These are phyloP conservation scores for Coprinopsis sp. DNA, from an alignment of 768 basidiomycete species.

Conservation along the genomic window DNA sequence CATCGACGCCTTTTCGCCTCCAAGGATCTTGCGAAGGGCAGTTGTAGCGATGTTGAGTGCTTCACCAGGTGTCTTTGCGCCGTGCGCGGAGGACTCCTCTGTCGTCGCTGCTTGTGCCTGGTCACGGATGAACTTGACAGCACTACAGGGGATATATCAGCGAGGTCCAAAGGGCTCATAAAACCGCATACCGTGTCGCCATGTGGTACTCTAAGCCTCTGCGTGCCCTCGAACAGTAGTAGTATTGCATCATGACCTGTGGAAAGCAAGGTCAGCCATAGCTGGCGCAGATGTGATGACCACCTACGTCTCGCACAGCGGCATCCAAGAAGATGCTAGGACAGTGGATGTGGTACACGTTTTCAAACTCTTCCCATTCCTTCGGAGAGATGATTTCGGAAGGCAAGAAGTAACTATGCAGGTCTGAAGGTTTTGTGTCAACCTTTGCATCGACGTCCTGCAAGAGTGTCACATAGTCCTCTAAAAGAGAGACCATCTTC, in stretches of 20 bases:
- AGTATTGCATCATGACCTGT: slow-evolving; percentile 85
- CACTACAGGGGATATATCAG: slow-evolving; percentile 33
- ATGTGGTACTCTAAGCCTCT: slow-evolving; percentile 84
- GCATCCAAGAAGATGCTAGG: slow-evolving; percentile 78
- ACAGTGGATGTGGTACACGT: slow-evolving; percentile 87
- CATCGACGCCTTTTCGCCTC: slow-evolving; percentile 49
- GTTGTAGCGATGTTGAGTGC: slow-evolving; percentile 58
- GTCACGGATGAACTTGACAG: slow-evolving; percentile 84
- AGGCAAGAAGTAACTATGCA: slow-evolving; percentile 58
- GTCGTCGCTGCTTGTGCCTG: slow-evolving; percentile 55
- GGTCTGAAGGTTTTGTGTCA: slow-evolving; percentile 16
- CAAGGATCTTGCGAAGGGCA: slow-evolving; percentile 61
- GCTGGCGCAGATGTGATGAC: background rate
- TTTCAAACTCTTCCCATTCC: slow-evolving; percentile 80
- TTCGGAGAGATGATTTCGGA: slow-evolving; percentile 60
- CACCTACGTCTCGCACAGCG: slow-evolving; percentile 70
- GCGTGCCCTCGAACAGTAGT: slow-evolving; percentile 72
- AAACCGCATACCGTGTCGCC: slow-evolving; percentile 62
- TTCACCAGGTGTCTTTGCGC: slow-evolving; percentile 23
- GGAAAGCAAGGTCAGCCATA: slow-evolving; percentile 13
- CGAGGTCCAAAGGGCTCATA: slow-evolving; percentile 1
- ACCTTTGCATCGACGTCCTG: slow-evolving; percentile 43
- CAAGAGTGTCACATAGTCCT: slow-evolving; percentile 57
- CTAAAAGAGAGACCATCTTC: slow-evolving; percentile 53
- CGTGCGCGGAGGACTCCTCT: slow-evolving; percentile 20